A percentile compares a stretch with the other conserved stretches of the same genome.
These are phyloP conservation scores for Solanum pennellii DNA, from an alignment of 257 asterid genomes.

Conservation along the genomic window DNA sequence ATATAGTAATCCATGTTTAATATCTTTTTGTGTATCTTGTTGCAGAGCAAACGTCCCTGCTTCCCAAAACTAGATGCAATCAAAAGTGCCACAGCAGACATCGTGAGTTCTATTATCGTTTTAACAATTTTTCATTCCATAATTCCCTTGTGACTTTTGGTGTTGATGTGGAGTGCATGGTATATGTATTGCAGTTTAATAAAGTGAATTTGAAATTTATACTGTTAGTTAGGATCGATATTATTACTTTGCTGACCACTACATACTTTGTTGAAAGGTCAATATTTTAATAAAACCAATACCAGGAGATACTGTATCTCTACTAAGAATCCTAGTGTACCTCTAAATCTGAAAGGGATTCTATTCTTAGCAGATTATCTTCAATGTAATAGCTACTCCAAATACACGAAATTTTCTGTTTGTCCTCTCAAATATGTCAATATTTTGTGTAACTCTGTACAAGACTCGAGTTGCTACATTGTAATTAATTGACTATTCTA, in stretches of 20 bases:
- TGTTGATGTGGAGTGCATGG: not conserved
- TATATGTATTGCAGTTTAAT: not conserved
- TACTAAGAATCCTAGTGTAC: not conserved
- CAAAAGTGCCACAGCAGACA: conserved; percentile 88
- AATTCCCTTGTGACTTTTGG: not conserved
- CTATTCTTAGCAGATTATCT: not conserved
- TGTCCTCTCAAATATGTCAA: not conserved
- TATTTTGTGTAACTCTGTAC: not conserved
- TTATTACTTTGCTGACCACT: not conserved
- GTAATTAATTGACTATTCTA: not conserved
- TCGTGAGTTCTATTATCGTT: conserved; percentile 37
- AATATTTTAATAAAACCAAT: not conserved
- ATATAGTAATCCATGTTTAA: not conserved
- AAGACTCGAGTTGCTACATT: not conserved
- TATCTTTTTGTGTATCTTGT: not conserved
- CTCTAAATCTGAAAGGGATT: not conserved
- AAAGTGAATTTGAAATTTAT: not conserved
- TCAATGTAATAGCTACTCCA: not conserved
- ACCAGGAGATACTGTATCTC: not conserved
- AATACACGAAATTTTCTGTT: not conserved
- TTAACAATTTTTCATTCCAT: not conserved
- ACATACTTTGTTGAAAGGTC: not conserved
- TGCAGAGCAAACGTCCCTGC: conserved; percentile 86
- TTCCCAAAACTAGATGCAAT: conserved; percentile 83
- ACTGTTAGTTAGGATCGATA: not conserved